These are phyloP conservation scores for Gynostemma pentaphyllum DNA, from an alignment of 306 rosid species.

Conservation along the genomic window DNA sequence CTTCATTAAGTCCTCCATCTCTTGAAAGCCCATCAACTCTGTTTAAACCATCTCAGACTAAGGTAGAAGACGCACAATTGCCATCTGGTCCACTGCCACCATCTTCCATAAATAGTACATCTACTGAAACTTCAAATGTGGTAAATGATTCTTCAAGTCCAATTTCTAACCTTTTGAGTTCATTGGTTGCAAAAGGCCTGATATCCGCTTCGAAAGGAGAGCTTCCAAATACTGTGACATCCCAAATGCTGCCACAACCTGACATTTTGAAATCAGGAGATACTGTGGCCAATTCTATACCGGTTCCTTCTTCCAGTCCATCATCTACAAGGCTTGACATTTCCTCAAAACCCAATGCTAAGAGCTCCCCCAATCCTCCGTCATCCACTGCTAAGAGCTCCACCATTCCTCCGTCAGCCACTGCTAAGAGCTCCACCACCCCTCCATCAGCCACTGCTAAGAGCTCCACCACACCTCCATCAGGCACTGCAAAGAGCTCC, in stretches of 20 bases:
- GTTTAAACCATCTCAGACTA: slow-evolving; percentile 22
- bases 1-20: slow-evolving; percentile 37
- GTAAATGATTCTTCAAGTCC: slow-evolving; percentile 36
- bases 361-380: slow-evolving; percentile 18
- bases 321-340: slow-evolving; percentile 26
- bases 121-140: slow-evolving; percentile 33
- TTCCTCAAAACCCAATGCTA: slow-evolving; percentile 21
- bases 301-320: slow-evolving; percentile 30
- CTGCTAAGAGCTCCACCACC: slow-evolving; percentile 26
- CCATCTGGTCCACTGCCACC: slow-evolving; percentile 26
- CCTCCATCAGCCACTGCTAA: slow-evolving; percentile 30
- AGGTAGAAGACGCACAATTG: slow-evolving; percentile 32
- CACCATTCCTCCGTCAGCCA: slow-evolving; percentile 28
- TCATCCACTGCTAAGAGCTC: too few relatives aligned
- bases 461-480: slow-evolving; percentile 26
- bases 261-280: slow-evolving; percentile 28
- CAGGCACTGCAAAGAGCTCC: slow-evolving; percentile 27
- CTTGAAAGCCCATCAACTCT: slow-evolving; percentile 28
- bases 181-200: slow-evolving; percentile 82
- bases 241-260: slow-evolving; percentile 21
- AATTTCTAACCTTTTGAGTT: slow-evolving; percentile 67
- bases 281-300: slow-evolving; percentile 23
- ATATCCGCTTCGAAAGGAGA: slow-evolving; percentile 59
- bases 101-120: slow-evolving; percentile 27
- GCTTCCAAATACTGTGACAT: slow-evolving; percentile 18